Evolutionary conservation across 1,284 basidiomycete species (phyloP).

Genomic region (Leccinum solheimii): DNA sequence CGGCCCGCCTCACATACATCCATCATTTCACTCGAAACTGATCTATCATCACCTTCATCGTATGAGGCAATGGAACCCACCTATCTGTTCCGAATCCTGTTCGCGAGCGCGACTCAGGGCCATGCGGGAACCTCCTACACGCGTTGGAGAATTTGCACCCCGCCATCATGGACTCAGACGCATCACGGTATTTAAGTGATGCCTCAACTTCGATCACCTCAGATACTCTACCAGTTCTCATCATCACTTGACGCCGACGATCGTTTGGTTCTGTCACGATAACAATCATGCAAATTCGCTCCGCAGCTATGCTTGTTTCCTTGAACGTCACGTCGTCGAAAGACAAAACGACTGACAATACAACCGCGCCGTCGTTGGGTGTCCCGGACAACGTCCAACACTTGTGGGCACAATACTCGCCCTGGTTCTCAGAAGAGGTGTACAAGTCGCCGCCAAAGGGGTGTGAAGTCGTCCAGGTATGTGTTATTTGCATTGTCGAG

Average conservation of each 20-base stretch:
- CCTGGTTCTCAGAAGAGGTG: neutral
- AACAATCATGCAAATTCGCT: neutral
- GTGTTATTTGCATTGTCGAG: neutral
- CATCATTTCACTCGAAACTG: neutral
- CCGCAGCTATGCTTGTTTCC: neutral
- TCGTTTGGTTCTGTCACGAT: neutral
- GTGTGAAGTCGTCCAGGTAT: neutral
- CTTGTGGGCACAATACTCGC: neutral
- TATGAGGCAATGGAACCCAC: neutral
- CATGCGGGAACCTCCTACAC: neutral
- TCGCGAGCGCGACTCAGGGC: neutral
- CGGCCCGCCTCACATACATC: neutral
- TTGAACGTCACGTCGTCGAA: neutral
- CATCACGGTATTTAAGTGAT: neutral
- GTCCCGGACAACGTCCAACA: neutral
- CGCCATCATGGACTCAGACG: neutral
- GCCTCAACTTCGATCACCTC: neutral
- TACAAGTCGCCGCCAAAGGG: neutral
- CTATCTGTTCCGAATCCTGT: neutral
- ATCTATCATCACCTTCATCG: neutral
- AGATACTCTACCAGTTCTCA: neutral
- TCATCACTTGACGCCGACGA: neutral
- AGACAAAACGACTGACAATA: neutral
- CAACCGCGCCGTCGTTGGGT: neutral
- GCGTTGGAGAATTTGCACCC: neutral